Evolutionary conservation across 345 rosid genomes (phyloP).

Genomic region (Hypericum androsaemum): DNA sequence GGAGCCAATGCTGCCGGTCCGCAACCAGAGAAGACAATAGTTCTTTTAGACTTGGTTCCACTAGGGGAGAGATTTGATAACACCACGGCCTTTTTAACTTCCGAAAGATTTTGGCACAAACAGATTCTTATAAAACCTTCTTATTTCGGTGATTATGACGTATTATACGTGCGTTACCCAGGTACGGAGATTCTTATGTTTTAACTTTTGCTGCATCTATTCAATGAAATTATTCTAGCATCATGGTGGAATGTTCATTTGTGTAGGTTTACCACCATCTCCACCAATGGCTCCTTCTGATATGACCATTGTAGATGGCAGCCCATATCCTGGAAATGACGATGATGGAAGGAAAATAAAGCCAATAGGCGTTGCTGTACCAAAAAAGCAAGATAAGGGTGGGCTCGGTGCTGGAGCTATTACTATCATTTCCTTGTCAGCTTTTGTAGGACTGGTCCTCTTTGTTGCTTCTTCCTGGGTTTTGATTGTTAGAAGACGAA

Average conservation of each 20-base stretch:
- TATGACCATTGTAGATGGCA: conserved; percentile 43
- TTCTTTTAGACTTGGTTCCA: conserved; percentile 84
- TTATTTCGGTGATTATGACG: conserved; percentile 66
- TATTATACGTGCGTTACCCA: conserved; percentile 72
- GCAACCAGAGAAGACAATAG: conserved; percentile 73
- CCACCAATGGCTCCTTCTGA: conserved; percentile 63
- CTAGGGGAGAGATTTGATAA: conserved; percentile 67
- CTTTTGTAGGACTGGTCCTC: conserved; percentile 42
- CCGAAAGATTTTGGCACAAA: conserved; percentile 79
- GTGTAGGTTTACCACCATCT: conserved; percentile 76
- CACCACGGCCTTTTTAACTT: conserved; percentile 65
- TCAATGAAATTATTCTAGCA: not conserved
- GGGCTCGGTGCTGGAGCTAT: conserved; percentile 48
- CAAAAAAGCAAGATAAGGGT: conserved; percentile 35
- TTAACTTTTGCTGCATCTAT: not conserved
- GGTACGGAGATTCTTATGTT: conserved; percentile 24
- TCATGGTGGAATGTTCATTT: conserved; percentile 9
- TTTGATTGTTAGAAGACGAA: conserved; percentile 41
- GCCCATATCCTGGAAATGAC: conserved; percentile 49
- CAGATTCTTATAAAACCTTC: conserved; percentile 54
- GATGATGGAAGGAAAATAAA: conserved; percentile 50
- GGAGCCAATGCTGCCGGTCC: conserved; percentile 87
- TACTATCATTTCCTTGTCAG: conserved; percentile 62
- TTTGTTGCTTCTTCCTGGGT: conserved; percentile 57
- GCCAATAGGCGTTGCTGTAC: conserved; percentile 84